These are phyloP conservation scores for Leishmania lainsoni DNA, from an alignment of 208 protist species.

Conservation along the genomic window DNA sequence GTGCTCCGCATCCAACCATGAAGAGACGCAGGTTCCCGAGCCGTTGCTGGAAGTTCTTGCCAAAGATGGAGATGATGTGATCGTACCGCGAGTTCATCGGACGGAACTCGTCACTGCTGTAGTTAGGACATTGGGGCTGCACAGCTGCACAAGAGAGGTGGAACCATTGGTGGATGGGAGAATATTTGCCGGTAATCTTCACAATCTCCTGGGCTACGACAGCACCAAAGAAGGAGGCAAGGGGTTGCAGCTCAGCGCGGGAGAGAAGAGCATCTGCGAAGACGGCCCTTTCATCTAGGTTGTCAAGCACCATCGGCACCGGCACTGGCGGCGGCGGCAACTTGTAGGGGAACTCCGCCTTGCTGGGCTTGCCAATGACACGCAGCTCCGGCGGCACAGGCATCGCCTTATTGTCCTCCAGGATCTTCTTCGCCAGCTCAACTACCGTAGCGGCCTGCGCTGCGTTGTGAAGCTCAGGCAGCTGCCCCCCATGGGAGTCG, in stretches of 20 bases:
- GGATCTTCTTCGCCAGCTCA: slow-evolving; percentile 49
- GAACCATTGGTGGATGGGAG: slow-evolving; percentile 95
- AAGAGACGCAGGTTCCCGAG: slow-evolving; percentile 83
- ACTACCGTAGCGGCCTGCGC: slow-evolving; percentile 70
- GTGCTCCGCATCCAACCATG: slow-evolving; percentile 98
- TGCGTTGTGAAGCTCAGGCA: slow-evolving; percentile 69
- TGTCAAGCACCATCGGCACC: slow-evolving; percentile 59
- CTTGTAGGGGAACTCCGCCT: slow-evolving; percentile 66
- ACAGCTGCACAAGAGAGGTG: slow-evolving; percentile 93
- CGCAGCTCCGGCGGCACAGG: slow-evolving; percentile 24
- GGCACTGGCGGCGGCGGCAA: slow-evolving; percentile 63
- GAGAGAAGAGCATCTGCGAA: slow-evolving; percentile 56
- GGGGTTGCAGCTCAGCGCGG: slow-evolving; percentile 81
- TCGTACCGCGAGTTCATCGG: slow-evolving; percentile 68
- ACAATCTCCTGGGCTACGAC: slow-evolving; percentile 97
- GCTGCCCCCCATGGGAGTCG: slow-evolving; percentile 52
- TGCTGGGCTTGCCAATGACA: slow-evolving; percentile 24
- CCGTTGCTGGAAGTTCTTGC: slow-evolving; percentile 69
- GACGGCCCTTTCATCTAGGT: slow-evolving; percentile 58
- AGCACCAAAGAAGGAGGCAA: slow-evolving; percentile 94
- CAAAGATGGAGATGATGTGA: slow-evolving; percentile 78
- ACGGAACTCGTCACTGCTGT: slow-evolving; percentile 49
- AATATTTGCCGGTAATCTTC: slow-evolving; percentile 97
- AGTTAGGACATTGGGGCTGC: slow-evolving; percentile 52
- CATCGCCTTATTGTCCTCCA: slow-evolving; percentile 54